Conservation (phyloP, 306 rosid genomes). For the Hippophae gyantsensis region DNA sequence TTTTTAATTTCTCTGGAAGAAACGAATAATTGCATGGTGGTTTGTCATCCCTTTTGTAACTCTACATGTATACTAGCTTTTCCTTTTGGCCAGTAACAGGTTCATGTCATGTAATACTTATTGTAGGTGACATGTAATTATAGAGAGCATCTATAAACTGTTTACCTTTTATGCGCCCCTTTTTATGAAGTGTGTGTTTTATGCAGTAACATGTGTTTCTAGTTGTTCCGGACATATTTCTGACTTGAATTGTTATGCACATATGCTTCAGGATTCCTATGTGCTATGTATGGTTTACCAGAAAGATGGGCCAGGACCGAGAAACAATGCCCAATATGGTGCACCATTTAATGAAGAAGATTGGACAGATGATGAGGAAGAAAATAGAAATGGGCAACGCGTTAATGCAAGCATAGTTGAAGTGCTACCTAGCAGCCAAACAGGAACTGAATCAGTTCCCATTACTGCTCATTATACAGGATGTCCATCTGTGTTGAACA, state of each 20-base stretch:
- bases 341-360: constrained; percentile 57
- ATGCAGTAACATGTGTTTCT: background rate
- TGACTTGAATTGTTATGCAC: constrained; percentile 11
- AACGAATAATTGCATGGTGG: too few relatives aligned
- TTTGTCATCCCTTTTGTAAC: too few relatives aligned
- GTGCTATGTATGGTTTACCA: constrained; percentile 54
- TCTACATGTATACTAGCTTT: too few relatives aligned
- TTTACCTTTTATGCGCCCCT: too few relatives aligned
- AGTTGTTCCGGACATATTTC: constrained; percentile 8
- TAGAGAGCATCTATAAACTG: too few relatives aligned
- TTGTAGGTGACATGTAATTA: too few relatives aligned
- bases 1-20: too few relatives aligned
- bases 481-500: background rate
- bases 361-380: constrained; percentile 42
- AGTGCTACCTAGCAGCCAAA: constrained; percentile 4
- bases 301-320: constrained; percentile 68
- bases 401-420: constrained; percentile 11
- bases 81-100: too few relatives aligned
- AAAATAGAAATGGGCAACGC: constrained; percentile 16
- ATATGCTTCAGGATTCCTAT: constrained; percentile 40
- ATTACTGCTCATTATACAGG: constrained; percentile 1
- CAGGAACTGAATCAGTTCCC: constrained; percentile 21
- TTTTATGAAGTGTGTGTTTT: too few relatives aligned
- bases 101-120: too few relatives aligned
- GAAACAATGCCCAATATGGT: constrained; percentile 55